Conservation (phyloP, 1,284 basidiomycete genomes). For the Wolfiporia cocos region DNA sequence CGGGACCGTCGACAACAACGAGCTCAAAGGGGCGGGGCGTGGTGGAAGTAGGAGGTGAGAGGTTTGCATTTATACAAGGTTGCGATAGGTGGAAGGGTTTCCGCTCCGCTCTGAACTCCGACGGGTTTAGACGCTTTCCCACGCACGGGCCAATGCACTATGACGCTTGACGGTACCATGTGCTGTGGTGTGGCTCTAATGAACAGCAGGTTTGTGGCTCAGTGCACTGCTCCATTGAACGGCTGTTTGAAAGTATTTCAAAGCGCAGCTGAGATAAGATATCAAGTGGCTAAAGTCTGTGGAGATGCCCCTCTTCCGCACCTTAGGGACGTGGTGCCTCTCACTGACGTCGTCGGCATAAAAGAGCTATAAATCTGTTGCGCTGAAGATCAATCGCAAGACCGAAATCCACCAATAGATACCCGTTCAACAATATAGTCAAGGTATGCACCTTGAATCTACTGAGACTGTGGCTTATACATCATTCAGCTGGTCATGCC, state of each 20-base stretch:
- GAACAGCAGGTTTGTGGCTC: no score
- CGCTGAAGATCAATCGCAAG: no score
- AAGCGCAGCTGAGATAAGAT: no score
- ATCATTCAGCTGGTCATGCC: conserved; percentile 11
- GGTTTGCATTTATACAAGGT: conserved; percentile 44
- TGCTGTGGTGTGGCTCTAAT: no score
- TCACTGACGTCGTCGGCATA: conserved; percentile 16
- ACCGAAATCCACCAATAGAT: no score
- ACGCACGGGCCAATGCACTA: conserved; percentile 37
- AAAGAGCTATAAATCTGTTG: background rate
- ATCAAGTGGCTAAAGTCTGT: no score
- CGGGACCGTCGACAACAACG: conserved; percentile 29
- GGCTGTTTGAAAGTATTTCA: no score
- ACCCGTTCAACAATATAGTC: background rate
- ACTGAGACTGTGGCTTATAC: background rate
- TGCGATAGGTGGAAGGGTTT: conserved; percentile 32
- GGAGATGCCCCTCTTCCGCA: background rate
- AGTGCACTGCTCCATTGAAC: no score
- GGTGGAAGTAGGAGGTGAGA: conserved; percentile 30
- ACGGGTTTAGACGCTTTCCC: conserved; percentile 28
- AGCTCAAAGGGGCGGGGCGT: conserved; percentile 27
- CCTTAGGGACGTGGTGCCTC: background rate
- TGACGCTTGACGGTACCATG: no score
- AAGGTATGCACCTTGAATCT: background rate
- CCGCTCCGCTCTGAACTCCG: conserved; percentile 35